Evolutionary conservation across 805 yeast genomes (phyloP), one percentile per base, ranked within the genome.

Genomic region (Yamadazyma laniorum): DNA sequence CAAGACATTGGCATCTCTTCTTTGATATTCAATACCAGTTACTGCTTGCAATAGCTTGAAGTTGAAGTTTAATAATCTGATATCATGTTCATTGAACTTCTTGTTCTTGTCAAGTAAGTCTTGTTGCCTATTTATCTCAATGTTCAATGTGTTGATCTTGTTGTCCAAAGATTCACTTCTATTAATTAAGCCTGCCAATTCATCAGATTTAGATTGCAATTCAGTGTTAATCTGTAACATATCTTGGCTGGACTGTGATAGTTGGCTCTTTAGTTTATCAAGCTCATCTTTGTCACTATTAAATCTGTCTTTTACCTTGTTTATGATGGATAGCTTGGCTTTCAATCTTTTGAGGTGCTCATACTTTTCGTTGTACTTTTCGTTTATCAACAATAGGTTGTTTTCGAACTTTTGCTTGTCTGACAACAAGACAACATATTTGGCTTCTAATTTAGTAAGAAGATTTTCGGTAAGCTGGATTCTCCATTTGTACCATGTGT

Each of bases 401-500:
- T 14, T 34, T 13, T 35, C 29, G n/a, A 37, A 25, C 22, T 26
- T 34, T 4, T 14, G 22, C 22, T 52, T 46, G 17, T 42, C 49
- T n/a, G 34, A 25, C 8, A 35, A 21, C 16, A 46, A 35, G 6
- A 7, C 23, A 12, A 32, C 35, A 34, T 32, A 34, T 16, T 29
- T 43, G 14, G 39, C 36, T 19, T 52, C 44, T 15, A 67, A 45
- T 27, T 64, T 64, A 13, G 47, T 54, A 22, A 70, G 50, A 12
- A 80, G 59, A 28, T 76, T 79, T 17, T 63, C 60, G 5, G 74
- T 51, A 32, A 79, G 67, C 43, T 76, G 75, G 9, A 63, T 53
- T 43, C 85, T 60, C 88, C 87, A 81, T 34, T 70, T 73, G 47
- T 75, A 76, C 85, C 86, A 81, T 0, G 73, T 72, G 26, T 67